phyloP scores from a whole-genome alignment of 768 basidiomycete species.

The Tricholoma sp. region DNA sequence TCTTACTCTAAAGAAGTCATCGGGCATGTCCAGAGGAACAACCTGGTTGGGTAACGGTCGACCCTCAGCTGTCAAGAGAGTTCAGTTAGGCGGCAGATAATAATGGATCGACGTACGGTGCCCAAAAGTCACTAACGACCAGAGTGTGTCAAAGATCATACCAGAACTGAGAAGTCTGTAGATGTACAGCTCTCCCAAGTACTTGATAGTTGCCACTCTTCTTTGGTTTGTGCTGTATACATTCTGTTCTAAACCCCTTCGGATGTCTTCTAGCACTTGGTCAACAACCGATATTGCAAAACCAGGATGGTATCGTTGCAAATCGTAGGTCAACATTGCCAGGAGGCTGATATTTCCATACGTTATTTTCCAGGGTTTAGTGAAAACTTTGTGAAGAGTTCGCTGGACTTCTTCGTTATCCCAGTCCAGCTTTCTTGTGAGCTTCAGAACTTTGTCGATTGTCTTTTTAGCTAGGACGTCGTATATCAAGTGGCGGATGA shows the following conservation, averaged over 20 bases:
- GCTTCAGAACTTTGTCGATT: slow-evolving; percentile 92
- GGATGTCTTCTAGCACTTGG: slow-evolving; percentile 90
- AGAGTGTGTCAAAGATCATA: slow-evolving; percentile 89
- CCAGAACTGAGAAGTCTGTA: slow-evolving; percentile 87
- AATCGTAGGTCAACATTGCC: slow-evolving; percentile 92
- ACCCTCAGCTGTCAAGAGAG: slow-evolving; percentile 64
- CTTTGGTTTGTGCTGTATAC: slow-evolving; percentile 94
- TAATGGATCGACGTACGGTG: slow-evolving; percentile 67
- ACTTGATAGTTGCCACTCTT: slow-evolving; percentile 87
- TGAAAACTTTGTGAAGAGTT: slow-evolving; percentile 83
- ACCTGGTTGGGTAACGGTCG: slow-evolving; percentile 76
- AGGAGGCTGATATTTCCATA: slow-evolving; percentile 84
- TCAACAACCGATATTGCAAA: slow-evolving; percentile 89
- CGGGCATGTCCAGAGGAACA: slow-evolving; percentile 81
- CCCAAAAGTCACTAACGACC: slow-evolving; percentile 93
- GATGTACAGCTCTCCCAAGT: slow-evolving; percentile 95
- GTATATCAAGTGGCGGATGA: slow-evolving; percentile 92
- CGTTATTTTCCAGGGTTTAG: slow-evolving; percentile 98
- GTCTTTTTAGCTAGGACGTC: slow-evolving; percentile 91
- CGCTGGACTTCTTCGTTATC: slow-evolving; percentile 62
- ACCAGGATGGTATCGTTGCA: slow-evolving; percentile 88
- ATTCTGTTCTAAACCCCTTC: slow-evolving; percentile 89
- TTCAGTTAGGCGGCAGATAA: slow-evolving; percentile 3
- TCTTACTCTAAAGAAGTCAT: slow-evolving; percentile 94
- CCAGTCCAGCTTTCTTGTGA: slow-evolving; percentile 94